These are phyloP conservation scores for Saturnispora besseyi DNA, from an alignment of 805 yeast genomes.

Conservation along the genomic window DNA sequence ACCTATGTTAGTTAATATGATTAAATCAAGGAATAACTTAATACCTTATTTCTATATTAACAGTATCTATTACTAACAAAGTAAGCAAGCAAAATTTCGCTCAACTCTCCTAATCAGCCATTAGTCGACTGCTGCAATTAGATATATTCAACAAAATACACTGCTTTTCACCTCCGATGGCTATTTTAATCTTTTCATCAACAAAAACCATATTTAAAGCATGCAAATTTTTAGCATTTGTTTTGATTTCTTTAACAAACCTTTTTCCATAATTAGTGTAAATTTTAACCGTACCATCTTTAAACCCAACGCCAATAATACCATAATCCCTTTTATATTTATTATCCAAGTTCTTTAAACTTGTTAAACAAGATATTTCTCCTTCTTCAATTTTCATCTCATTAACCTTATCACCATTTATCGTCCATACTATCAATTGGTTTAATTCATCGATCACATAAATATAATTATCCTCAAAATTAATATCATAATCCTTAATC, in stretches of 20 bases:
- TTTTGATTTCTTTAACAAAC: not conserved
- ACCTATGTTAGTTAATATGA: too few species aligned
- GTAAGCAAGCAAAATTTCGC: too few species aligned
- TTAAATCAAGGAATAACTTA: too few species aligned
- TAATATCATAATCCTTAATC: constrained; percentile 29
- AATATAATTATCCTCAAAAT: constrained; percentile 21
- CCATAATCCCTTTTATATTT: not conserved
- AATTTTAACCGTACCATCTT: not conserved
- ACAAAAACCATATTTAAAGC: not conserved
- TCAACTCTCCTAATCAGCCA: too few species aligned
- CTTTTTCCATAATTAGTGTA: not conserved
- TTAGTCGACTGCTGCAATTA: not conserved
- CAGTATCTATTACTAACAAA: too few species aligned
- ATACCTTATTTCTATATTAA: too few species aligned
- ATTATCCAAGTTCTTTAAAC: not conserved
- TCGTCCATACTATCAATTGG: constrained; percentile 23
- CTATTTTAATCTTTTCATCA: not conserved
- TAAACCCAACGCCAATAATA: not conserved
- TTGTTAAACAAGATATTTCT: not conserved
- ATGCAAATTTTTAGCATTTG: not conserved
- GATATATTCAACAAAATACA: not conserved
- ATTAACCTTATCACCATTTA: constrained; percentile 2
- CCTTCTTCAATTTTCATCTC: not conserved
- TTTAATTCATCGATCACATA: constrained; percentile 48
- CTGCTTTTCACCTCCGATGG: not conserved